These are phyloP conservation scores for Lachancea meyersii DNA, from an alignment of 805 yeast species.

Conservation along the genomic window DNA sequence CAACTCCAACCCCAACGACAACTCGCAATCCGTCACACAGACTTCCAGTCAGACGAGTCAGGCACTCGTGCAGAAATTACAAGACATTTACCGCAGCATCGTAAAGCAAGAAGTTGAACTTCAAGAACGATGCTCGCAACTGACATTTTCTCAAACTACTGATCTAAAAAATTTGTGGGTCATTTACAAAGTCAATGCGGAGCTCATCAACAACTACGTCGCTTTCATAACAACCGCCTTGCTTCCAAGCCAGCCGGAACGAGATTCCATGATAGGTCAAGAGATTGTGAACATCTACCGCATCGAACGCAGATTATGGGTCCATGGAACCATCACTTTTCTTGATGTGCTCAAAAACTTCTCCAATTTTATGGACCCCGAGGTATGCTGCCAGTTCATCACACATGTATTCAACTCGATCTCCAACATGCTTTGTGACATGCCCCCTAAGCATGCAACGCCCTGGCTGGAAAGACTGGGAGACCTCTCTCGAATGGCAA, in stretches of 20 bases:
- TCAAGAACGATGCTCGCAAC: conserved; percentile 62
- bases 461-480: conserved; percentile 81
- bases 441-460: conserved; percentile 31
- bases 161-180: conserved; percentile 66
- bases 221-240: conserved; percentile 67
- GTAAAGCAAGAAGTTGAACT: conserved; percentile 61
- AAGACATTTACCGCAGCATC: conserved; percentile 67
- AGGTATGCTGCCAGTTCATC: conserved; percentile 68
- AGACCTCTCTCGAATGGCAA: conserved; percentile 81
- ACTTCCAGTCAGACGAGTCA: conserved; percentile 33
- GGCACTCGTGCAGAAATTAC: conserved; percentile 59
- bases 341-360: conserved; percentile 71
- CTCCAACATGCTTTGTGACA: conserved; percentile 37
- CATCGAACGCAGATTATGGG: conserved; percentile 78
- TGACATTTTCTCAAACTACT: conserved; percentile 46
- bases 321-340: conserved; percentile 77
- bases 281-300: conserved; percentile 72
- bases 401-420: conserved; percentile 59
- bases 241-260: conserved; percentile 58
- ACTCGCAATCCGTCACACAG: conserved; percentile 11
- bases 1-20: conserved; percentile 16
- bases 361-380: conserved; percentile 69
- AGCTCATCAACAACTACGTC: conserved; percentile 61
- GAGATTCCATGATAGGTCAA: conserved; percentile 43
- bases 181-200: conserved; percentile 60